Percentiles rank a stretch among this genome's conserved stretches.
Conservation (phyloP, 257 asterid species). For the Ligustrum vulgare region DNA sequence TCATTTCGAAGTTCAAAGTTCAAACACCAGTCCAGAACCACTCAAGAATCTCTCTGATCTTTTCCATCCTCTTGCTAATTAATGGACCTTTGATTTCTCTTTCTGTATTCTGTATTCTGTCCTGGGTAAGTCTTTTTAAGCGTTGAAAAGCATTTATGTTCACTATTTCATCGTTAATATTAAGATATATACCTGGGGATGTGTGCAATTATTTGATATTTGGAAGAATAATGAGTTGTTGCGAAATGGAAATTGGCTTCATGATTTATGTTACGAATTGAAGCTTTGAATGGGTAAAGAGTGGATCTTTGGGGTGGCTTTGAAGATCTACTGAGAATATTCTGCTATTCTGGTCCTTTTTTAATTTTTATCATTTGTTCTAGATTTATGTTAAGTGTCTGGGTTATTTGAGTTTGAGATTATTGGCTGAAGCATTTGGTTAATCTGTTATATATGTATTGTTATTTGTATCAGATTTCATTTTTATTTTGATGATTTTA, state of each 20-base stretch:
- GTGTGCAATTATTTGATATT: not conserved
- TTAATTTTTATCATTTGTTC: not conserved
- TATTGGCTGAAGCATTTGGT: not conserved
- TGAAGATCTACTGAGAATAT: not conserved
- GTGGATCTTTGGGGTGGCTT: conserved; percentile 29
- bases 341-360: not conserved
- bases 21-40: not conserved
- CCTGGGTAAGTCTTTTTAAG: not conserved
- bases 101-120: not conserved
- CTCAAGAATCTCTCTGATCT: not conserved
- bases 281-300: conserved; percentile 20
- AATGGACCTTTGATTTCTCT: not conserved
- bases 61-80: not conserved
- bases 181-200: not conserved
- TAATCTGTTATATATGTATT: not conserved
- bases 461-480: not conserved
- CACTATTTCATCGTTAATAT: not conserved
- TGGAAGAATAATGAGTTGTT: not conserved
- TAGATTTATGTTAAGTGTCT: not conserved
- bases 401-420: not conserved
- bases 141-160: not conserved
- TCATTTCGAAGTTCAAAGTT: not conserved
- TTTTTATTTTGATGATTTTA: not conserved
- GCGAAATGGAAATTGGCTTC: not conserved
- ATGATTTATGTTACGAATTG: conserved; percentile 12